Percentiles rank a stretch among this genome's conserved stretches.
phyloP scores from a whole-genome alignment of 2,329 filamentous ascomycete genomes.

The Stemphylium lycopersici region DNA sequence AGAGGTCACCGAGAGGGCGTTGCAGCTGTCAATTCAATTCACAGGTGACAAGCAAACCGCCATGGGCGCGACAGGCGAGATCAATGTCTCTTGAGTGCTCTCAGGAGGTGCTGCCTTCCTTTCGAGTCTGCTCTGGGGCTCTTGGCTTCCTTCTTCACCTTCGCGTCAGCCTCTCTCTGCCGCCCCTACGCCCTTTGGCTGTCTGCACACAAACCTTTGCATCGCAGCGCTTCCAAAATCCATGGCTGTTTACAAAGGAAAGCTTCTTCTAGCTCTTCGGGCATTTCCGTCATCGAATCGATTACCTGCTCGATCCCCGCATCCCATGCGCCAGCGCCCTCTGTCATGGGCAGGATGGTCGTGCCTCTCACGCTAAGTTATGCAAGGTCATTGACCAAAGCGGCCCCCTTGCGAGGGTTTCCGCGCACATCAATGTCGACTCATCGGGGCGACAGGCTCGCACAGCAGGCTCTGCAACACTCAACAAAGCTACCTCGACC shows the following conservation, averaged over 20 bases:
- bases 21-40: constrained; percentile 4
- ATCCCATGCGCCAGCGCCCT: neutral
- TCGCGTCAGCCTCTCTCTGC: neutral
- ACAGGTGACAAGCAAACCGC: constrained; percentile 3
- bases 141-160: neutral
- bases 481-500: too few relatives aligned
- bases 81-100: constrained; percentile 1
- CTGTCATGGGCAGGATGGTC: neutral
- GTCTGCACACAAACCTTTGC: neutral
- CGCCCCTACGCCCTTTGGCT: neutral
- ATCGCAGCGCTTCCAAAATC: neutral
- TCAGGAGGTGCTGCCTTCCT: neutral
- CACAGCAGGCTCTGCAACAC: too few relatives aligned
- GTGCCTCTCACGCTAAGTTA: neutral
- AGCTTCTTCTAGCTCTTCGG: neutral
- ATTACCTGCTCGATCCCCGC: neutral
- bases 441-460: too few relatives aligned
- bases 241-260: neutral
- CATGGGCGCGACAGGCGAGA: neutral
- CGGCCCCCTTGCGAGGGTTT: neutral
- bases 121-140: neutral
- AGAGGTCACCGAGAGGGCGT: neutral
- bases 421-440: neutral
- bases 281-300: neutral
- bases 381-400: neutral